Percentiles rank a stretch among this genome's conserved stretches.
phyloP scores from a whole-genome alignment of 108 stramenopile genomes.

The Cyclotella kingstonii region DNA sequence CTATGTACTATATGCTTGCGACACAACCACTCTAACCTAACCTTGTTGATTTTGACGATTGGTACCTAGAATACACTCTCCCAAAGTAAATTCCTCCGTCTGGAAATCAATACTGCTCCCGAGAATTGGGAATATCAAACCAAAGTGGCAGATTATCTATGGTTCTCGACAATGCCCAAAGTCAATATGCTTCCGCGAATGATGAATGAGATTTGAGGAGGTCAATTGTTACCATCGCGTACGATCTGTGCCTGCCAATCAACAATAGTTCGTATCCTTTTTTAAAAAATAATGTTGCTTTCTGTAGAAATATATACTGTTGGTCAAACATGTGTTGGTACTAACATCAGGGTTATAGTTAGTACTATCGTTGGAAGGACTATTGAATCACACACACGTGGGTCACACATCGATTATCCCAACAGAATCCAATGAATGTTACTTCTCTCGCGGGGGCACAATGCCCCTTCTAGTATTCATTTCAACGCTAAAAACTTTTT shows the following conservation, averaged over 20 bases:
- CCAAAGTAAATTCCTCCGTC: conserved; percentile 55
- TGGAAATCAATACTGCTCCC: conserved; percentile 82
- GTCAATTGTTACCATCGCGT: not conserved
- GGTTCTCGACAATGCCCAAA: conserved; percentile 84
- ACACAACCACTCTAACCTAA: not conserved
- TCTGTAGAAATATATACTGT: too few relatives aligned
- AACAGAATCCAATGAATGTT: too few relatives aligned
- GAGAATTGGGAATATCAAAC: conserved; percentile 71
- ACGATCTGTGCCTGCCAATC: not conserved
- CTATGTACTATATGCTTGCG: not conserved
- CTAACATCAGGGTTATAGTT: too few relatives aligned
- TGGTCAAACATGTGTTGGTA: too few relatives aligned
- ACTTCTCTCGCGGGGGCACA: too few relatives aligned
- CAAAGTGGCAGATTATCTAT: conserved; percentile 81
- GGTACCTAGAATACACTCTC: conserved; percentile 62
- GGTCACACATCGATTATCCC: too few relatives aligned
- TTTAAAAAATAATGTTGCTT: too few relatives aligned
- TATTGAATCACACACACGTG: too few relatives aligned
- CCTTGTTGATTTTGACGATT: not conserved
- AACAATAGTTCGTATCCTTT: too few relatives aligned
- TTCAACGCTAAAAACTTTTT: too few relatives aligned
- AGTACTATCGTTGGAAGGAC: too few relatives aligned
- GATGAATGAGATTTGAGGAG: conserved; percentile 83
- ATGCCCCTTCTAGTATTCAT: too few relatives aligned
- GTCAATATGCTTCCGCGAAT: conserved; percentile 79